phyloP scores from a whole-genome alignment of 2,329 filamentous ascomycete species.

The Pestalotiopsis sp. region DNA sequence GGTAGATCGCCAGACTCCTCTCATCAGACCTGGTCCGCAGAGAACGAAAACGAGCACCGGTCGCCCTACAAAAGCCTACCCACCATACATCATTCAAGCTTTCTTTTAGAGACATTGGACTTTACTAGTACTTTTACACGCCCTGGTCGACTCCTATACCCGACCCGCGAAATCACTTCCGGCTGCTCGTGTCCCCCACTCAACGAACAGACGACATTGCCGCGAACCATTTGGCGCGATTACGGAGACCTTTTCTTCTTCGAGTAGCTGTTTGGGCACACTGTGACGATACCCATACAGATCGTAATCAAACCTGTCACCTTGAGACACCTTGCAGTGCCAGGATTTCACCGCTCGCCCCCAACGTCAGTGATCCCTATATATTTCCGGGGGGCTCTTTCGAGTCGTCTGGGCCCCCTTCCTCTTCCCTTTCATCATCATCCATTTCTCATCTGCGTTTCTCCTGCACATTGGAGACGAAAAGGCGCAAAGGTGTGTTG shows the following conservation, averaged over 20 bases:
- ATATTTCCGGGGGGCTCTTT: background rate
- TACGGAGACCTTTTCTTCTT: slow-evolving; percentile 7
- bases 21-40: background rate
- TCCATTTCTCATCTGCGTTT: background rate
- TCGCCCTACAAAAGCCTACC: background rate
- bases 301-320: background rate
- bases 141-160: slow-evolving; percentile 4
- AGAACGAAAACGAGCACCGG: slow-evolving; percentile 6
- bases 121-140: background rate
- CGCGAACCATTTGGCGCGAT: background rate
- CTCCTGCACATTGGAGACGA: background rate
- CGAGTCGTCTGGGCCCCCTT: background rate
- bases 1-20: background rate
- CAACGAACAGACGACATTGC: background rate
- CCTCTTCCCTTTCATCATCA: background rate
- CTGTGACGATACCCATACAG: slow-evolving; percentile 7
- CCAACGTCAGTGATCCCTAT: slow-evolving; percentile 6
- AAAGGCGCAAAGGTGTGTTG: background rate
- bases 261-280: background rate
- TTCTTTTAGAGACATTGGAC: background rate
- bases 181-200: background rate
- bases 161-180: background rate
- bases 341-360: slow-evolving; percentile 1
- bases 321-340: background rate
- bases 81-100: background rate